Percentiles rank a stretch among this genome's conserved stretches.
phyloP scores from a whole-genome alignment of 1,284 basidiomycete genomes.

The Fereydounia khargensis region DNA sequence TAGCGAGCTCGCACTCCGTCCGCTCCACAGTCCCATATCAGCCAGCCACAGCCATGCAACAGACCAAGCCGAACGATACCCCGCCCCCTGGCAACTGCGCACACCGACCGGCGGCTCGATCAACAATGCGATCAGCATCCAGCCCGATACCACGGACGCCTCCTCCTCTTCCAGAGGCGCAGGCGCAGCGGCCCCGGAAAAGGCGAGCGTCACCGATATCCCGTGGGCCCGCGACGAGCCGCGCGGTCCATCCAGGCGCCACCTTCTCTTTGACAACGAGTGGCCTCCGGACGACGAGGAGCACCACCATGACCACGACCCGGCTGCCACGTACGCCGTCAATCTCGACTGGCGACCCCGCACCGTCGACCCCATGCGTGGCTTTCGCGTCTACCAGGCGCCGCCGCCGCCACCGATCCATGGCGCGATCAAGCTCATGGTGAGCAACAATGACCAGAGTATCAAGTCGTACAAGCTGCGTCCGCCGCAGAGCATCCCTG shows the following conservation, averaged over 20 bases:
- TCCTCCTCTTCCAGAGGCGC: conserved; percentile 1
- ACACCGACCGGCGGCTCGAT: conserved; percentile 68
- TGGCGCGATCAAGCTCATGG: conserved; percentile 61
- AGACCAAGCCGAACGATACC: conserved; percentile 18
- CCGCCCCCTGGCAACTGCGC: conserved; percentile 57
- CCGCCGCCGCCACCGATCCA: too few species aligned
- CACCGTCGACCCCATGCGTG: too few species aligned
- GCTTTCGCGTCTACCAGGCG: neutral
- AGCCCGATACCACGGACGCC: conserved; percentile 18
- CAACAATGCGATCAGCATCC: conserved; percentile 72
- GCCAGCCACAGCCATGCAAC: too few species aligned
- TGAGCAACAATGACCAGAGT: conserved; percentile 78
- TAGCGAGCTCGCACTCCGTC: conserved; percentile 72
- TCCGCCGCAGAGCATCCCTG: conserved; percentile 19
- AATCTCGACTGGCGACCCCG: too few species aligned
- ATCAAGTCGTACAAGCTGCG: conserved; percentile 65
- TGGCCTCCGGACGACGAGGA: too few species aligned
- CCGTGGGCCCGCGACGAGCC: conserved; percentile 22
- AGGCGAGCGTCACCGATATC: neutral
- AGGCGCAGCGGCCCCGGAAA: too few species aligned
- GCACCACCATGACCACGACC: neutral
- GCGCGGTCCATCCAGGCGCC: neutral
- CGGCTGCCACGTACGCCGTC: neutral
- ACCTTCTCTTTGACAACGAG: too few species aligned
- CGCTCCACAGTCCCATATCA: conserved; percentile 58